These are phyloP conservation scores for Entomortierella chlamydospora DNA, from an alignment of 192 early-diverging fungal genomes.

Conservation along the genomic window DNA sequence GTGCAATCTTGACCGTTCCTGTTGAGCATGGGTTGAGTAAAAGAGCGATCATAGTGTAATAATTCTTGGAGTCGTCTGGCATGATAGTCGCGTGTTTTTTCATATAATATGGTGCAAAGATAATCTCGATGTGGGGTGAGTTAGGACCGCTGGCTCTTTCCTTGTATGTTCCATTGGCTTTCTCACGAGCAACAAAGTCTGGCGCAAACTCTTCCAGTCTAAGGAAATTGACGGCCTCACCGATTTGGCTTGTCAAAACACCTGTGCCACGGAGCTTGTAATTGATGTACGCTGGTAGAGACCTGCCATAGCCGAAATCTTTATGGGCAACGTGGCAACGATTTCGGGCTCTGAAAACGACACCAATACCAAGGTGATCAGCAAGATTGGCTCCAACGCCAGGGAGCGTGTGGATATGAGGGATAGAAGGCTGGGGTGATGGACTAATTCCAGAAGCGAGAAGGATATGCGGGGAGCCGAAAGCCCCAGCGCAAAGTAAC, in stretches of 20 bases:
- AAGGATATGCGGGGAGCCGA: conserved; percentile 53
- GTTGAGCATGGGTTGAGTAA: conserved; percentile 32
- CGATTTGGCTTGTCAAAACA: conserved; percentile 19
- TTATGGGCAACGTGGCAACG: conserved; percentile 7
- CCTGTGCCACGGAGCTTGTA: conserved; percentile 18
- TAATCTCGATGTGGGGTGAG: conserved; percentile 41
- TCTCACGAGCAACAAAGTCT: conserved; percentile 42
- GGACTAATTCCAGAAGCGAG: conserved; percentile 56
- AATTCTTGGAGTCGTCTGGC: conserved; percentile 23
- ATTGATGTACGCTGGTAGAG: conserved; percentile 1
- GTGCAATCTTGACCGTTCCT: conserved; percentile 27
- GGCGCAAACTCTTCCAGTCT: conserved; percentile 42
- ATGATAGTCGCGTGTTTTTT: conserved; percentile 20
- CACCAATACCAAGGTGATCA: conserved; percentile 44
- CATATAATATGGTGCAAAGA: conserved; percentile 26
- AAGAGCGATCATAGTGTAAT: conserved; percentile 30
- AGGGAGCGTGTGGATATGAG: conserved; percentile 39
- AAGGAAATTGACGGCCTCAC: conserved; percentile 42
- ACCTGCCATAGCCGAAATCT: not conserved
- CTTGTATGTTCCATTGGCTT: conserved; percentile 38
- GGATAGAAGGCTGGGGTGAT: conserved; percentile 19
- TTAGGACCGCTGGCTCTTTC: conserved; percentile 39
- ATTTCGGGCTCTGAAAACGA: conserved; percentile 26
- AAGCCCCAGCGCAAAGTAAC: conserved; percentile 55
- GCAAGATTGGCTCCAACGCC: conserved; percentile 55